A percentile compares a stretch with the other conserved stretches of the same genome.
Evolutionary conservation across 805 yeast genomes (phyloP).

Genomic region (Candida awuae): DNA sequence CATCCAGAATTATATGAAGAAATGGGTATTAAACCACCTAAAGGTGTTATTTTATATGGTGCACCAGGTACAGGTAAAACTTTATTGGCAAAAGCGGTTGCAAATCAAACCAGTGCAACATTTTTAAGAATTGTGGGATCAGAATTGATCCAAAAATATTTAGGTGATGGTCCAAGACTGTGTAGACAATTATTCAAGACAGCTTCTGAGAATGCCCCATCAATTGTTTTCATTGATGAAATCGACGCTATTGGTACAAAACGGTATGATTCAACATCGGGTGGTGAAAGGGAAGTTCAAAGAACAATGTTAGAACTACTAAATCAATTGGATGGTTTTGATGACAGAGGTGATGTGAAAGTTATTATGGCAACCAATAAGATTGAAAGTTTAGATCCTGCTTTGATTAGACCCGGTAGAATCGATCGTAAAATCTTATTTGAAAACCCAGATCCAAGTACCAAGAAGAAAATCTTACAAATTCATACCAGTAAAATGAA

Average conservation of each 20-base stretch:
- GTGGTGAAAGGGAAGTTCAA: conserved; percentile 96
- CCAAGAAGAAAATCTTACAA: conserved; percentile 84
- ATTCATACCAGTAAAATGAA: conserved; percentile 94
- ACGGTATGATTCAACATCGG: conserved; percentile 84
- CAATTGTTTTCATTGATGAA: conserved; percentile 97
- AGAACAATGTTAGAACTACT: conserved; percentile 94
- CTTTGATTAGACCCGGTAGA: conserved; percentile 93
- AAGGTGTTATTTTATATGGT: conserved; percentile 94
- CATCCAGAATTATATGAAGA: conserved; percentile 97
- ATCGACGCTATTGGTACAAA: conserved; percentile 99
- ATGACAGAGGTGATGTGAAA: conserved; percentile 94
- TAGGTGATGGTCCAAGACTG: conserved; percentile 96
- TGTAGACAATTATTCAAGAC: conserved; percentile 91
- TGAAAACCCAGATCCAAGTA: conserved; percentile 90
- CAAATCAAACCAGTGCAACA: conserved; percentile 95
- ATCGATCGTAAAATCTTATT: conserved; percentile 92
- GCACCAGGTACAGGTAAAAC: conserved; percentile 99
- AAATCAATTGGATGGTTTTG: conserved; percentile 95
- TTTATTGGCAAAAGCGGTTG: conserved; percentile 92
- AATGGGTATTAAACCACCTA: conserved; percentile 98
- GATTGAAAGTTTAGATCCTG: conserved; percentile 91
- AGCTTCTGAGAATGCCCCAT: conserved; percentile 95
- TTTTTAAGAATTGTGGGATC: conserved; percentile 95
- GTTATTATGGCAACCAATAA: conserved; percentile 98
- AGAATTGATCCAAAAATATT: conserved; percentile 90